Base-by-base conservation (phyloP, 768 basidiomycete species). In the Hysterangium stoloniferum region DNA sequence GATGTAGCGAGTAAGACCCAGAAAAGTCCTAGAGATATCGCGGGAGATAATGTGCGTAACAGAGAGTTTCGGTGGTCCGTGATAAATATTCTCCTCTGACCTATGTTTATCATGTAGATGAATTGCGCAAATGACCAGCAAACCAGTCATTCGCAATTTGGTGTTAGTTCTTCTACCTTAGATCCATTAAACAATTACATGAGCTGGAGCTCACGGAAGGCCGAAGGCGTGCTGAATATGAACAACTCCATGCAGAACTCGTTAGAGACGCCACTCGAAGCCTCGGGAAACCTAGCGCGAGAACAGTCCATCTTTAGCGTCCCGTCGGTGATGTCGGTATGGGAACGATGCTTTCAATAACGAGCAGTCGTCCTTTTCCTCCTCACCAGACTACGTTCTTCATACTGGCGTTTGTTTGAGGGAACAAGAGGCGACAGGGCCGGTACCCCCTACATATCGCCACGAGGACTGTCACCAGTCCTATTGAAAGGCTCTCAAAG, bases 131-230 rank as follows among this genome's bases (percentile, higher is more conserved):
- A n/a, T n/a, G n/a, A n/a, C n/a, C n/a, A n/a, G n/a, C n/a, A n/a
- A n/a, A n/a, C n/a, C n/a, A n/a, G n/a, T n/a, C n/a, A 61, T 12
- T 35, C 12, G 7, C 46, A 13, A 17, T 25, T 12, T 42, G 34
- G 31, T 13, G 24, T 33, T 34, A 33, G 45, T 13, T 40, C 38
- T 66, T n/a, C n/a, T n/a, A n/a, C 68, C 17, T 63, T 66, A 22
- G 70, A 71, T 17, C 93, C 93, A 2, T 84, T 94, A 68, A 90
- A 90, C 52, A 90, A 96, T 62, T 98, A 6, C 84, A 87, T 59
- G 82, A 84, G 57, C 80, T 98, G 27, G 94, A 98, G 63, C 82
- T 82, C 34, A 77, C 83, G 53, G 94, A 96, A 64, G 84, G 88
- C 3, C 65, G 82, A 28, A 75, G 91, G 17, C 74, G 91, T 31